Conservation (phyloP, 768 basidiomycete genomes). For the Xerocomellus intermedius region DNA sequence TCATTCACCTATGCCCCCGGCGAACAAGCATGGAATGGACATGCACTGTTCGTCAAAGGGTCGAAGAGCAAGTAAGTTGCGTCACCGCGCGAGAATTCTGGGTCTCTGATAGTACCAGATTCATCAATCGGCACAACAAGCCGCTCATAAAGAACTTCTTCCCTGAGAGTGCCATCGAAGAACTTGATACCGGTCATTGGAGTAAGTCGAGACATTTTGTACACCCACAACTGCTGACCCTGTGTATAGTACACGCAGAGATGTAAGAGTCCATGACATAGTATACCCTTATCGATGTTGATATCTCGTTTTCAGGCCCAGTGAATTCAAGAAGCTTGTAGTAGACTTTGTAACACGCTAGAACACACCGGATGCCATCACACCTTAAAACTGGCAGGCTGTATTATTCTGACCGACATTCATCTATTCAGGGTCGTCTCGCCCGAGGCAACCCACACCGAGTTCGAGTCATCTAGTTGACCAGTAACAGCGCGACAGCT, state of each 20-base stretch:
- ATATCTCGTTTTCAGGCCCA: conserved; percentile 38
- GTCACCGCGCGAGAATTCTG: background rate
- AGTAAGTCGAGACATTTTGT: conserved; percentile 43
- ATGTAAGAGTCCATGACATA: conserved; percentile 36
- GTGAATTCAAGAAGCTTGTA: conserved; percentile 50
- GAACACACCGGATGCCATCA: conserved; percentile 1
- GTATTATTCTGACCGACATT: background rate
- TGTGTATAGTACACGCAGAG: conserved; percentile 72
- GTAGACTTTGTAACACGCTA: conserved; percentile 27
- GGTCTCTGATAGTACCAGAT: conserved; percentile 40
- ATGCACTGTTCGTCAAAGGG: conserved; percentile 76
- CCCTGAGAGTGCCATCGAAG: conserved; percentile 61
- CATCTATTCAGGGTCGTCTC: background rate
- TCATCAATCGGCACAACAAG: conserved; percentile 72
- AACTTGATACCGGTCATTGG: conserved; percentile 83
- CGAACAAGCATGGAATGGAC: conserved; percentile 53
- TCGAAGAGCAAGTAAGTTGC: conserved; percentile 62
- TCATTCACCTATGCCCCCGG: conserved; percentile 71
- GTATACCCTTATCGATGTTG: background rate
- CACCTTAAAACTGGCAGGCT: background rate
- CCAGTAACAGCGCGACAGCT: background rate
- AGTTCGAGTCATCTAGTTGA: background rate
- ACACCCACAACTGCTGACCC: conserved; percentile 4
- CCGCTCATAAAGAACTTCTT: conserved; percentile 66
- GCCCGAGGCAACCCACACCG: background rate